A percentile compares a stretch with the other conserved stretches of the same genome.
Evolutionary conservation across 2,329 filamentous ascomycete genomes (phyloP).

Genomic region (Berkeleyomyces basicola): DNA sequence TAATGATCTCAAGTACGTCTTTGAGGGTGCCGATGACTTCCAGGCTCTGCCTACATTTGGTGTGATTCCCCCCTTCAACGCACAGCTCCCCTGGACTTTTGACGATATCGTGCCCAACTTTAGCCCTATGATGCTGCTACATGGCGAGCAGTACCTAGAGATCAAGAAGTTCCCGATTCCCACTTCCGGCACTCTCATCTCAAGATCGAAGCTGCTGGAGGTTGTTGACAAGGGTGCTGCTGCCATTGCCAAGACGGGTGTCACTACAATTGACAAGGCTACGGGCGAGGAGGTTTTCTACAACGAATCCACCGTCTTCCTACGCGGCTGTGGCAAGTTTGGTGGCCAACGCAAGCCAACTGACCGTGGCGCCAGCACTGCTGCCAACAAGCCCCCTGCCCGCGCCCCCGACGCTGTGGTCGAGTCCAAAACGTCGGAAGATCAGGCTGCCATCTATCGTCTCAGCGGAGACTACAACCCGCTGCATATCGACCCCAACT

Average conservation of each 20-base stretch:
- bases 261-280: constrained; percentile 67
- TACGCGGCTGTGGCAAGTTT: constrained; percentile 81
- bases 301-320: constrained; percentile 87
- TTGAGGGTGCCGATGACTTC: constrained; percentile 83
- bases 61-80: constrained; percentile 86
- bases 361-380: constrained; percentile 66
- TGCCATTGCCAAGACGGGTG: constrained; percentile 64
- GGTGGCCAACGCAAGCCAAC: constrained; percentile 61
- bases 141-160: constrained; percentile 97
- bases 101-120: constrained; percentile 86
- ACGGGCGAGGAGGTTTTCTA: constrained; percentile 89
- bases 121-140: constrained; percentile 94
- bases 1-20: constrained; percentile 73
- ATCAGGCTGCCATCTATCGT: constrained; percentile 87
- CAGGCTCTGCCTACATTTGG: constrained; percentile 89
- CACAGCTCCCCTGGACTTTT: constrained; percentile 62
- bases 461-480: constrained; percentile 92
- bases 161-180: constrained; percentile 83
- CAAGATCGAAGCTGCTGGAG: constrained; percentile 68
- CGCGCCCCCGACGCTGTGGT: constrained; percentile 65
- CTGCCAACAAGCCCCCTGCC: constrained; percentile 60
- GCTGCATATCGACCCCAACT: constrained; percentile 84
- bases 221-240: constrained; percentile 92
- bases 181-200: constrained; percentile 60
- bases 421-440: constrained; percentile 71